phyloP scores from a whole-genome alignment of 805 yeast species.

The Barnettozyma botsteinii region DNA sequence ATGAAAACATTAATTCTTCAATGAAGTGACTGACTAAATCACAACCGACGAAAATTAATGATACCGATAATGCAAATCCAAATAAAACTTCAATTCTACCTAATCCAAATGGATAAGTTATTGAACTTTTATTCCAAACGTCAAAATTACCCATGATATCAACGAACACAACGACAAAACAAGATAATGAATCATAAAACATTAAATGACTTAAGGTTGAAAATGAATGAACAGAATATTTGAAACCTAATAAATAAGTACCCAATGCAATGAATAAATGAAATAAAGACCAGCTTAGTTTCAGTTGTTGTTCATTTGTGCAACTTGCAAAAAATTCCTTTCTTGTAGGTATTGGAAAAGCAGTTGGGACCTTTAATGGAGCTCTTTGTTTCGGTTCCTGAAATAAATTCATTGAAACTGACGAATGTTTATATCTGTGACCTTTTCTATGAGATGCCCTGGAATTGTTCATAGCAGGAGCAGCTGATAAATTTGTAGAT shows the following conservation, averaged over 20 bases:
- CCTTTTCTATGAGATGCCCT: conserved; percentile 80
- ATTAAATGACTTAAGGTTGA: conserved; percentile 81
- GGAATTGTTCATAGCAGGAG: conserved; percentile 30
- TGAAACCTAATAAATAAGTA: conserved; percentile 56
- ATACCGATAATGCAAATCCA: conserved; percentile 81
- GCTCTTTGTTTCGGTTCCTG: conserved; percentile 82
- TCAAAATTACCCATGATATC: conserved; percentile 86
- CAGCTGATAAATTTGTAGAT: conserved; percentile 38
- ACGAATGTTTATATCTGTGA: conserved; percentile 91
- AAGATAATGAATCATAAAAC: conserved; percentile 81
- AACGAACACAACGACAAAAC: conserved; percentile 60
- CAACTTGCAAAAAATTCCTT: conserved; percentile 60
- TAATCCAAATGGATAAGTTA: conserved; percentile 86
- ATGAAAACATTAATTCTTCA: conserved; percentile 56
- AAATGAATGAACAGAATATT: conserved; percentile 51
- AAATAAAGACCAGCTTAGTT: conserved; percentile 50
- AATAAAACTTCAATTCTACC: conserved; percentile 86
- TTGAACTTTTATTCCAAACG: conserved; percentile 79
- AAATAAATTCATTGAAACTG: conserved; percentile 92
- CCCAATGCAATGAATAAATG: conserved; percentile 52
- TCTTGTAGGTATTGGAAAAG: conserved; percentile 40
- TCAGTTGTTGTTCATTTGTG: conserved; percentile 48
- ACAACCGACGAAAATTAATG: conserved; percentile 84
- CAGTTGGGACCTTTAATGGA: conserved; percentile 71
- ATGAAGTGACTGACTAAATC: conserved; percentile 83